Percentiles rank a stretch among this genome's conserved stretches.
phyloP scores from a whole-genome alignment of 192 early-diverging fungal genomes.

The Coemansia sp. region DNA sequence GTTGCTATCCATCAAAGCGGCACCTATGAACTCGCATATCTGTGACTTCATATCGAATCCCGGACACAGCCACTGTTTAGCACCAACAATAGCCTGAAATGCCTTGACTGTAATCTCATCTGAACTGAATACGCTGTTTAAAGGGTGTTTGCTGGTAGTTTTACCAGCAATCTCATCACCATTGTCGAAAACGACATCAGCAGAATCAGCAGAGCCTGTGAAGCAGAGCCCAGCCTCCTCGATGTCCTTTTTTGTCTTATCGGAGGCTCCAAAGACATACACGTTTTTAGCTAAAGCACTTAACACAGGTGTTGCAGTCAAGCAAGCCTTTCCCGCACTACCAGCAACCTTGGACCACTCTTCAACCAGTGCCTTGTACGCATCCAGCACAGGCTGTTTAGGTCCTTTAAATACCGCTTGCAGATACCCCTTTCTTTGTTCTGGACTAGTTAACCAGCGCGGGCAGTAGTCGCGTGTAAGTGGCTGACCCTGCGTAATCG shows the following conservation, averaged over 20 bases:
- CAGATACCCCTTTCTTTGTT: slow-evolving; percentile 59
- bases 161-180: slow-evolving; percentile 4
- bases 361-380: slow-evolving; percentile 22
- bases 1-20: slow-evolving; percentile 38
- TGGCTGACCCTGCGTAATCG: slow-evolving; percentile 54
- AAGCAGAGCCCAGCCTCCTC: slow-evolving; percentile 18
- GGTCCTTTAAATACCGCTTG: slow-evolving; percentile 47
- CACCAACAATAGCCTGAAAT: slow-evolving; percentile 39
- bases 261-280: slow-evolving; percentile 18
- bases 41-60: slow-evolving; percentile 44
- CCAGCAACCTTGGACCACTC: slow-evolving; percentile 24
- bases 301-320: slow-evolving; percentile 13
- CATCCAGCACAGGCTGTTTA: slow-evolving; percentile 39
- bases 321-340: slow-evolving; percentile 8
- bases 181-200: slow-evolving; percentile 46
- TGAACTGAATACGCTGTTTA: slow-evolving; percentile 34
- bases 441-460: slow-evolving; percentile 53
- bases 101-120: slow-evolving; percentile 26
- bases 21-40: slow-evolving; percentile 46
- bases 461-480: slow-evolving; percentile 66
- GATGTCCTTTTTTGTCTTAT: slow-evolving; percentile 15
- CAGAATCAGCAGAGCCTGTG: slow-evolving; percentile 12
- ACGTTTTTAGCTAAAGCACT: slow-evolving; percentile 13
- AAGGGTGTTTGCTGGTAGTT: slow-evolving; percentile 31
- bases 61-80: slow-evolving; percentile 36